phyloP scores from a whole-genome alignment of 2,329 filamentous ascomycete species.

The Aschersonia sp. region DNA sequence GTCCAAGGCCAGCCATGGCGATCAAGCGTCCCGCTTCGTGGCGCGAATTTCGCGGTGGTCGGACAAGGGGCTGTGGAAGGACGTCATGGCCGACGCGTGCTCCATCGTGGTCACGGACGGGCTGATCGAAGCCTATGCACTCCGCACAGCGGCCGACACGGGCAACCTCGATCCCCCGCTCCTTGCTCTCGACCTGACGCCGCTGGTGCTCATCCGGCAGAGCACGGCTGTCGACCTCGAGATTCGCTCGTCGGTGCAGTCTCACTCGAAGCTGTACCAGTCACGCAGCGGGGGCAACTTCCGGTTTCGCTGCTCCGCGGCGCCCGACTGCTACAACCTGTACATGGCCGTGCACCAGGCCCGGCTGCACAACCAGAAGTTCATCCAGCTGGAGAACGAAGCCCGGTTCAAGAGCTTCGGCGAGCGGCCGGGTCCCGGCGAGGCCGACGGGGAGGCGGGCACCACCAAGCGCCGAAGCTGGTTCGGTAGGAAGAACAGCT shows the following conservation, averaged over 20 bases:
- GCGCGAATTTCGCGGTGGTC: slow-evolving; percentile 49
- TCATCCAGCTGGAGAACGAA: slow-evolving; percentile 52
- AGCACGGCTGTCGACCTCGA: slow-evolving; percentile 90
- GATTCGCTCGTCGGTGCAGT: slow-evolving; percentile 71
- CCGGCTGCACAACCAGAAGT: slow-evolving; percentile 84
- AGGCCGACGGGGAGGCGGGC: slow-evolving; percentile 27
- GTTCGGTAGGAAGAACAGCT: slow-evolving; percentile 51
- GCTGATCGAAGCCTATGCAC: slow-evolving; percentile 40
- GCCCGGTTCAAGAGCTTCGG: slow-evolving; percentile 60
- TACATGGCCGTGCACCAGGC: slow-evolving; percentile 80
- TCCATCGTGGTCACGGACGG: slow-evolving; percentile 43
- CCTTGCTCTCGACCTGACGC: slow-evolving; percentile 72
- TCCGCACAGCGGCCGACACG: slow-evolving; percentile 15
- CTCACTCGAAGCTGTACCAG: slow-evolving; percentile 52
- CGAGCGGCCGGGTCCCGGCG: slow-evolving; percentile 33
- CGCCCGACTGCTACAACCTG: slow-evolving; percentile 64
- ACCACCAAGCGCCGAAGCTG: slow-evolving; percentile 36
- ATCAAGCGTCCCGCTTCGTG: slow-evolving; percentile 30
- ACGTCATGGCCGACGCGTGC: slow-evolving; percentile 35
- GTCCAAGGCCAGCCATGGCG: slow-evolving; percentile 19
- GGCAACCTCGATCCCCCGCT: slow-evolving; percentile 28
- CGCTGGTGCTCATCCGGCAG: slow-evolving; percentile 75
- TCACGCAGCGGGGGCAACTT: slow-evolving; percentile 55
- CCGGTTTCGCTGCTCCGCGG: slow-evolving; percentile 72
- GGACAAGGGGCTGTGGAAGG: slow-evolving; percentile 45